Percentiles rank a stretch among this genome's conserved stretches.
Evolutionary conservation across 805 yeast species (phyloP).

Genomic region (Debaryomyces hansenii): DNA sequence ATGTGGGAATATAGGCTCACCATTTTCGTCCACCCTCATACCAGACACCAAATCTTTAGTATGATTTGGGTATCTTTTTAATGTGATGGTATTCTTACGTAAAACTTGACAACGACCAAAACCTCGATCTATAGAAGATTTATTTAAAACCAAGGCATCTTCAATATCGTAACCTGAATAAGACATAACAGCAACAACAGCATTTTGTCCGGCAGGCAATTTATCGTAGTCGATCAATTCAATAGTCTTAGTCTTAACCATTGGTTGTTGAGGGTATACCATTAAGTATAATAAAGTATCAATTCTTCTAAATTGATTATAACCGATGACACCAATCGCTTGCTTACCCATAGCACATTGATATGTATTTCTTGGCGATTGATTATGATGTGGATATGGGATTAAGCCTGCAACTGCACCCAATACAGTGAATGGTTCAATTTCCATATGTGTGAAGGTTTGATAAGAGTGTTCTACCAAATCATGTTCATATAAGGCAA

Average conservation of each 20-base stretch:
- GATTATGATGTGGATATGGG: slow-evolving; percentile 92
- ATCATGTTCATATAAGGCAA: slow-evolving; percentile 79
- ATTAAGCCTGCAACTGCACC: slow-evolving; percentile 93
- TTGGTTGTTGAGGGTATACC: slow-evolving; percentile 99
- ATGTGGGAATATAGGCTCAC: slow-evolving; percentile 84
- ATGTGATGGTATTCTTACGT: slow-evolving; percentile 83
- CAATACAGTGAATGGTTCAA: slow-evolving; percentile 89
- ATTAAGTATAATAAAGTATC: slow-evolving; percentile 90
- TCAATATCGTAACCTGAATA: slow-evolving; percentile 99
- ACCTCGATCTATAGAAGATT: slow-evolving; percentile 92
- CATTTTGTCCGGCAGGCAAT: slow-evolving; percentile 98
- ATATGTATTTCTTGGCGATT: slow-evolving; percentile 88
- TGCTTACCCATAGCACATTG: slow-evolving; percentile 98
- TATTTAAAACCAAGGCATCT: slow-evolving; percentile 94
- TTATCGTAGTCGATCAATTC: slow-evolving; percentile 95
- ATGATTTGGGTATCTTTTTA: slow-evolving; percentile 92
- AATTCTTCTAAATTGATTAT: slow-evolving; percentile 92
- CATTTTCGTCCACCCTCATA: slow-evolving; percentile 81
- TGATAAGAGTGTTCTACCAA: slow-evolving; percentile 44
- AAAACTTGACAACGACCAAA: slow-evolving; percentile 97
- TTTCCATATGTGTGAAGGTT: slow-evolving; percentile 83
- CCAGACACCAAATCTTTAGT: slow-evolving; percentile 91
- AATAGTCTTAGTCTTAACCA: slow-evolving; percentile 97
- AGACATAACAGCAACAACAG: slow-evolving; percentile 98
- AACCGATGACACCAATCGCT: slow-evolving; percentile 99